A percentile compares a stretch with the other conserved stretches of the same genome.
Conservation (phyloP, 192 early-diverging fungal species). For the Backusella tuberculispora region DNA sequence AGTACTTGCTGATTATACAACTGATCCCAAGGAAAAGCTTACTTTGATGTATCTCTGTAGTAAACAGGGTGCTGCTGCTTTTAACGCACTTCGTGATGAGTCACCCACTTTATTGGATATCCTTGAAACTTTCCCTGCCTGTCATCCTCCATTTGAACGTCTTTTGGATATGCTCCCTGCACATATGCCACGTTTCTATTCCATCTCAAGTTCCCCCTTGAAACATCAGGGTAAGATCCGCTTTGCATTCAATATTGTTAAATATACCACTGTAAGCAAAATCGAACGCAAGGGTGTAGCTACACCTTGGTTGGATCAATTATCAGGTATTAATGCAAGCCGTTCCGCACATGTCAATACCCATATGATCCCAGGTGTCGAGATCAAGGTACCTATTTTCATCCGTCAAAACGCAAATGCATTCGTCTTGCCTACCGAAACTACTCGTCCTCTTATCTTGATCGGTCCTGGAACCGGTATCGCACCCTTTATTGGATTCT, state of each 20-base stretch:
- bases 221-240: conserved; percentile 52
- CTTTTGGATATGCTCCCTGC: conserved; percentile 81
- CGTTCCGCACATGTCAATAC: not conserved
- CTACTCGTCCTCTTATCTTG: conserved; percentile 74
- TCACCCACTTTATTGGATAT: conserved; percentile 80
- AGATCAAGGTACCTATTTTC: conserved; percentile 49
- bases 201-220: conserved; percentile 74
- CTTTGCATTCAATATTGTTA: conserved; percentile 90
- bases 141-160: conserved; percentile 65
- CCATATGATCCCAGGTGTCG: not conserved
- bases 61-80: conserved; percentile 70
- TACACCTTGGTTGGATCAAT: conserved; percentile 79
- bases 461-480: conserved; percentile 94
- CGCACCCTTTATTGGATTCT: conserved; percentile 91
- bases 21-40: conserved; percentile 70
- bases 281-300: conserved; percentile 64
- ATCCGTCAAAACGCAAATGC: conserved; percentile 57
- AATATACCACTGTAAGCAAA: conserved; percentile 55
- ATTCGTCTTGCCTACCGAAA: conserved; percentile 71
- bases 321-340: conserved; percentile 48
- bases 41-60: conserved; percentile 80
- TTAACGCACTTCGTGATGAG: conserved; percentile 69
- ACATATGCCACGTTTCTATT: conserved; percentile 88
- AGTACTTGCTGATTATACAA: conserved; percentile 79
- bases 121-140: conserved; percentile 78